phyloP scores from a whole-genome alignment of 2,329 filamentous ascomycete genomes.

The Fusarium sp. region DNA sequence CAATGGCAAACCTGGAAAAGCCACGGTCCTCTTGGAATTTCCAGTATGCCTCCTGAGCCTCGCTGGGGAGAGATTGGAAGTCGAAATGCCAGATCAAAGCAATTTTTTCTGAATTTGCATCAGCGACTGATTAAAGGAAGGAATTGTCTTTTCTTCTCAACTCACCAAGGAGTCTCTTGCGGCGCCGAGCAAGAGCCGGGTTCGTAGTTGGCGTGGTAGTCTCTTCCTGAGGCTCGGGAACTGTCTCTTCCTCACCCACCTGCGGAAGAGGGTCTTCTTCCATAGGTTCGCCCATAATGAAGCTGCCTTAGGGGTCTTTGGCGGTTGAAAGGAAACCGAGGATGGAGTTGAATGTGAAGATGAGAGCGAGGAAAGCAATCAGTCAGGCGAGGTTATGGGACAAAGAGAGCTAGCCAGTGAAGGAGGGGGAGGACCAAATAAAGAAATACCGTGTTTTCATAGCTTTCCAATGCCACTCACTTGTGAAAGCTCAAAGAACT shows the following conservation, averaged over 20 bases:
- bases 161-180: constrained; percentile 24
- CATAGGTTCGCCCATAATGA: constrained; percentile 20
- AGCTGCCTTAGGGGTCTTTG: background rate
- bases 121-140: background rate
- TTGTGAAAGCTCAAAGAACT: constrained; percentile 7
- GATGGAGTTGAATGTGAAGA: background rate
- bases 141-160: background rate
- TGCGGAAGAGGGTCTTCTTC: background rate
- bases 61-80: constrained; percentile 27
- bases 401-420: background rate
- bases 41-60: constrained; percentile 19
- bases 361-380: background rate
- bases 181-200: background rate
- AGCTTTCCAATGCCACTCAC: background rate
- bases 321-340: background rate
- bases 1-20: constrained; percentile 11
- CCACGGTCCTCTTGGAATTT: constrained; percentile 15
- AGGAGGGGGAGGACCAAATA: constrained; percentile 3
- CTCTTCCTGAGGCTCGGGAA: background rate
- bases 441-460: background rate
- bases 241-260: background rate
- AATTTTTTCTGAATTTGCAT: constrained; percentile 22
- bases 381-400: background rate
- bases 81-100: constrained; percentile 14
- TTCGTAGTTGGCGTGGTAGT: background rate